Percentiles rank a stretch among this genome's conserved stretches.
Evolutionary conservation across 345 rosid genomes (phyloP).

Genomic region (Ailanthus altissimus): DNA sequence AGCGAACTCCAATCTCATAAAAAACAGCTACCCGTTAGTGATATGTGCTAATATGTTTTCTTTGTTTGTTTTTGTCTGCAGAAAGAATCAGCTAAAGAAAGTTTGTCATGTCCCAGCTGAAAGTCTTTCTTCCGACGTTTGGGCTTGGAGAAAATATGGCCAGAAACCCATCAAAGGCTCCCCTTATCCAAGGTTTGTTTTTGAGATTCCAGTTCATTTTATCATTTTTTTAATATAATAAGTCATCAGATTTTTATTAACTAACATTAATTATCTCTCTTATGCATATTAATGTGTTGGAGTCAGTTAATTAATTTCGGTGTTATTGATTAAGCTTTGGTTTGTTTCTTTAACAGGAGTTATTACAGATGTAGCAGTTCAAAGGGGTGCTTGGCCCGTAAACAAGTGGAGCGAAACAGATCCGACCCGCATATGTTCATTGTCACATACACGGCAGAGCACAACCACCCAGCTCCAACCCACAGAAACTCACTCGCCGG

Average conservation of each 20-base stretch:
- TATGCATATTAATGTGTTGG: background rate
- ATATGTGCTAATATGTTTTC: conserved; percentile 1
- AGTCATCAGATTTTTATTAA: too few relatives aligned
- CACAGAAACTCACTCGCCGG: conserved; percentile 97
- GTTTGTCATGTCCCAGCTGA: conserved; percentile 94
- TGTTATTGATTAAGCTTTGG: conserved; percentile 13
- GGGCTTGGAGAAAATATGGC: conserved; percentile 99
- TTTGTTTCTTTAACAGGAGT: conserved; percentile 54
- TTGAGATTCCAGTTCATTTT: background rate
- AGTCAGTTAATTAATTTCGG: conserved; percentile 2
- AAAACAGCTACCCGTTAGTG: background rate
- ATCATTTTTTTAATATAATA: background rate
- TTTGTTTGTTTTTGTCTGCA: conserved; percentile 25
- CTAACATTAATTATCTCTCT: background rate
- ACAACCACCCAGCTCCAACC: conserved; percentile 89
- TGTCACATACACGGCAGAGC: conserved; percentile 95
- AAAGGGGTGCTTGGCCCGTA: conserved; percentile 93
- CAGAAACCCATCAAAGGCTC: conserved; percentile 99
- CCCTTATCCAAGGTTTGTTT: conserved; percentile 80
- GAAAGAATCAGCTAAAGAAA: conserved; percentile 86
- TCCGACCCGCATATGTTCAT: conserved; percentile 89
- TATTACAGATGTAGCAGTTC: conserved; percentile 96
- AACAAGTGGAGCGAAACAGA: conserved; percentile 98
- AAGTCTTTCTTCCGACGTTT: conserved; percentile 78
- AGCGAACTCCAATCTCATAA: conserved; percentile 6